Evolutionary conservation across 345 rosid species (phyloP), one percentile per base, ranked within the genome.

Genomic region (Cardamine chenopodiifolia): DNA sequence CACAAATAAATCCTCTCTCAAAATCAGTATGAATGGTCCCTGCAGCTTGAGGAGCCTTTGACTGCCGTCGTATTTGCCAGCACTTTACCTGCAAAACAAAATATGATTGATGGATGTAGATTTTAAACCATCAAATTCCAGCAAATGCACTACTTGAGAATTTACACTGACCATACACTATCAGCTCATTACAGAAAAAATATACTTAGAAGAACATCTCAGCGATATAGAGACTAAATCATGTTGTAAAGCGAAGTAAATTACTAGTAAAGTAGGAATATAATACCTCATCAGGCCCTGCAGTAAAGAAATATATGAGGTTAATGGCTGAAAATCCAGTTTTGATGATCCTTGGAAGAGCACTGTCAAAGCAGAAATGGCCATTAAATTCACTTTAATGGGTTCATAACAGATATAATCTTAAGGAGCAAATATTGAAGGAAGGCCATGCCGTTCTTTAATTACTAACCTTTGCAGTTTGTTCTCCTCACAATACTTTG

Each of bases 1-100:
- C 99, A 78, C 99, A 95, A 55, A 95, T 92, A 78, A 95, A 95
- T 19, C 99, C 99, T 81, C 77, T 90, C 85, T 95, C 97, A 78
- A 95, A 95, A 81, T 95, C 98, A 76, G 90, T 44, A 78, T 95
- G 99, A 70, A 95, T 95, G 42, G 97, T 6, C 77, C 99, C 99
- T 45, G 98, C 99, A 71, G 99, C 97, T 80, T 95, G 99, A 70
- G 99, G 99, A 66, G 99, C 98, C 82, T 95, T 95, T 67, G 96
- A 67, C 79, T 80, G 98, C 49, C 94, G 78, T 78, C 99, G 79
- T 79, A 95, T 95, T 81, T 95, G 99, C 99, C 99, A 95, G 87
- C 99, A 92, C 50, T 88, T 95, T 31, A 95, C 99, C 99, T 95
- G 84, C 34, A 80, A 76, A 65, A 62, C 44, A 68, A 49, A 63